Percentiles rank a stretch among this genome's conserved stretches.
These are phyloP conservation scores for Cyberlindnera nakhonratchasimensis DNA, from an alignment of 805 yeast genomes.

Conservation along the genomic window DNA sequence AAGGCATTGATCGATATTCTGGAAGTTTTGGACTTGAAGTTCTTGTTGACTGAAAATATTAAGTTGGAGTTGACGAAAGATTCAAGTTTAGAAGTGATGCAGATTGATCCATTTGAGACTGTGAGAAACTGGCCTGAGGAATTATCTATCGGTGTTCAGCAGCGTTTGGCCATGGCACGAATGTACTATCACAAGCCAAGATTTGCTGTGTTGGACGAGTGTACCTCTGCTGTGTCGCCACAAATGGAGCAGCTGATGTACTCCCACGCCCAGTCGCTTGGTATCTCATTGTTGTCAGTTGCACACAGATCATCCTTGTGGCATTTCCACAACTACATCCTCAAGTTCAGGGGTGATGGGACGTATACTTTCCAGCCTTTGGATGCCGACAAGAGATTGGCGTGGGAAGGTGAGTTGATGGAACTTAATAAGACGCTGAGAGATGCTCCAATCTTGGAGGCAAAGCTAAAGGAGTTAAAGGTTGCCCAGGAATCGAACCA, in stretches of 20 bases:
- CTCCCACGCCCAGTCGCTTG: constrained; percentile 69
- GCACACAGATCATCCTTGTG: constrained; percentile 91
- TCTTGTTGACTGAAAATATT: constrained; percentile 46
- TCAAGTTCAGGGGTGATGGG: constrained; percentile 86
- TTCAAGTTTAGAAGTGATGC: constrained; percentile 30
- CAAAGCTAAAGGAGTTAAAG: constrained; percentile 61
- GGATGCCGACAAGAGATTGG: constrained; percentile 68
- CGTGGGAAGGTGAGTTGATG: constrained; percentile 74
- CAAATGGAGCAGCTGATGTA: constrained; percentile 90
- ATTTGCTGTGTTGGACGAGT: constrained; percentile 93
- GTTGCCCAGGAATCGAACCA: constrained; percentile 42
- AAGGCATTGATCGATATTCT: constrained; percentile 51
- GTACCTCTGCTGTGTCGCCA: constrained; percentile 91
- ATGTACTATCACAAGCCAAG: constrained; percentile 87
- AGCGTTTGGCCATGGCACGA: constrained; percentile 89
- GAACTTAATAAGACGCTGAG: constrained; percentile 67
- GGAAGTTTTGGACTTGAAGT: constrained; percentile 54
- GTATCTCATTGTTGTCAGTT: constrained; percentile 82
- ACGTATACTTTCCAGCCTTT: constrained; percentile 59
- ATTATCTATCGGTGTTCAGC: constrained; percentile 88
- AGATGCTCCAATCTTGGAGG: constrained; percentile 62
- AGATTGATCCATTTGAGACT: constrained; percentile 53
- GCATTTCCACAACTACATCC: constrained; percentile 81
- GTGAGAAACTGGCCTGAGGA: constrained; percentile 86
- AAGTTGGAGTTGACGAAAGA: constrained; percentile 33